A percentile compares a stretch with the other conserved stretches of the same genome.
Evolutionary conservation across 371 early-diverging fungal species (phyloP).

Genomic region (Mucor ambiguus): DNA sequence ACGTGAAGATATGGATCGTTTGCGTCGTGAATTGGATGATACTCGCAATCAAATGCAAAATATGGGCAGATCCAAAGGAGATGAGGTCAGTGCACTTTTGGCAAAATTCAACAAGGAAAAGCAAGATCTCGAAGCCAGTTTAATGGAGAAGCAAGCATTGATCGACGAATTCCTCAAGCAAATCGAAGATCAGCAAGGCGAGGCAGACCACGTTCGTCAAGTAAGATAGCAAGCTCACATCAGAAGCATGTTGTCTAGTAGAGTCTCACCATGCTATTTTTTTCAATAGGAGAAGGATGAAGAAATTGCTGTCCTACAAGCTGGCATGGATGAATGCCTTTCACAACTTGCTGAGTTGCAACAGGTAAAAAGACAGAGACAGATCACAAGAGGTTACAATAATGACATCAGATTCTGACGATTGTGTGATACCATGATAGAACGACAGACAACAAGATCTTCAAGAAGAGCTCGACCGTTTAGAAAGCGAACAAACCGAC

Average conservation of each 20-base stretch:
- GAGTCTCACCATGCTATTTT: not conserved
- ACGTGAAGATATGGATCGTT: conserved; percentile 78
- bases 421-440: conserved; percentile 1
- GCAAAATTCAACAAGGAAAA: conserved; percentile 82
- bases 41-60: conserved; percentile 78
- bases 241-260: not conserved
- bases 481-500: conserved; percentile 68
- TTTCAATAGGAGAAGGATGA: conserved; percentile 73
- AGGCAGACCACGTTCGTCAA: conserved; percentile 65
- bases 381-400: not conserved
- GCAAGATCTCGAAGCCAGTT: conserved; percentile 72
- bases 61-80: conserved; percentile 73
- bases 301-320: conserved; percentile 87
- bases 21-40: conserved; percentile 80
- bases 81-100: conserved; percentile 81
- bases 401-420: not conserved
- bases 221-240: conserved; percentile 21
- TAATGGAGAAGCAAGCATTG: conserved; percentile 47
- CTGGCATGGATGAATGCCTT: conserved; percentile 95
- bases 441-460: conserved; percentile 61
- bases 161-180: conserved; percentile 69
- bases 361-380: conserved; percentile 54
- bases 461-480: conserved; percentile 65
- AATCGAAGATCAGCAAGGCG: conserved; percentile 70
- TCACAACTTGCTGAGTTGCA: conserved; percentile 81